Base-by-base conservation (phyloP, 1,284 basidiomycete species). In the Taiwanofungus camphoratus region DNA sequence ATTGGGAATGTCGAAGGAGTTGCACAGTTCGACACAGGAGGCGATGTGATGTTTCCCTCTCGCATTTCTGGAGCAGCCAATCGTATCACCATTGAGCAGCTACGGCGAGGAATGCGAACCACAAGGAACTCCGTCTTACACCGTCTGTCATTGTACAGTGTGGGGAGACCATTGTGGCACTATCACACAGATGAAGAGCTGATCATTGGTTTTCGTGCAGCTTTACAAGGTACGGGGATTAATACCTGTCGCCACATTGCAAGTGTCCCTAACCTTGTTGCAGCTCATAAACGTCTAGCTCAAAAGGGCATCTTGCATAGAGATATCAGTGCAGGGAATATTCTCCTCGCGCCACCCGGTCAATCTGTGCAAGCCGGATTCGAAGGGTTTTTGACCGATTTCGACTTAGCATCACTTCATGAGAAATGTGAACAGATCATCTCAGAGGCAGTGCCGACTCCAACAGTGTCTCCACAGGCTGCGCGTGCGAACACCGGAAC, bases 381-480 rank as follows among this genome's bases (percentile, higher is more conserved):
- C 22, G 36, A 35, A 27, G 41, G 41, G 20, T 42, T 42, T 11
- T 15, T 42, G 8, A 35, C 33, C 2, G 41, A 36, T 35, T 21
- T 36, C 8, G 41, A 30, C 7, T 33, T 33, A 7, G 31, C 31
- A 9, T 29, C 26, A 29, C 26, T 29, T 8, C 26, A 8, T 9
- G 26, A 8, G 26, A 29, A 29, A n/a, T 8, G 9, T 29, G 26
- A 29, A 9, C 8, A 9, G 8, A n/a, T 9, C 9, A 8, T n/a
- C n/a, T 29, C 8, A 1, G 26, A 9, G 8, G 26, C 26, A 1
- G 26, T 29, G 8, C 26, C 26, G n/a, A n/a, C n/a, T 9, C 26
- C 9, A 29, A 1, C n/a, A n/a, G n/a, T n/a, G n/a, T n/a, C n/a
- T n/a, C n/a, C n/a, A n/a, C n/a, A 29, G 26, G 9, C 26, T 9